These are phyloP conservation scores for Drechslera avenae DNA, from an alignment of 2,329 filamentous ascomycete genomes.

Conservation along the genomic window DNA sequence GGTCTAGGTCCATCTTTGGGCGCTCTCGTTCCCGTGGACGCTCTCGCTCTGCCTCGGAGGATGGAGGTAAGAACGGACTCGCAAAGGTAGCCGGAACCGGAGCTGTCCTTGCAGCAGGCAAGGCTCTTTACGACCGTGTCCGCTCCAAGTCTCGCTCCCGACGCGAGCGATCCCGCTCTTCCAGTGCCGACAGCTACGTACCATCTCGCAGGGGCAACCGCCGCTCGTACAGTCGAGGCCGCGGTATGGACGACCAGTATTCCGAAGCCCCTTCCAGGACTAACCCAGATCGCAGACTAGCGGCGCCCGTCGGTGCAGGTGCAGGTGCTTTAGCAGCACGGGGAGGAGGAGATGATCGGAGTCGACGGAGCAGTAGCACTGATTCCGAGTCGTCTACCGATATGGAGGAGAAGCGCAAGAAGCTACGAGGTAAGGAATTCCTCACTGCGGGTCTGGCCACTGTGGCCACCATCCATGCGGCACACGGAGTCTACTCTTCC, in stretches of 20 bases:
- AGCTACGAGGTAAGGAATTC: conserved; percentile 69
- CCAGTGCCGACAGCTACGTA: conserved; percentile 58
- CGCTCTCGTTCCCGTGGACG: conserved; percentile 54
- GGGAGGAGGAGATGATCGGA: conserved; percentile 26
- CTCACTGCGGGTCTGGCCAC: conserved; percentile 69
- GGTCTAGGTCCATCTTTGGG: conserved; percentile 51
- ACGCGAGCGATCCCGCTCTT: conserved; percentile 45
- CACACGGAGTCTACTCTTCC: conserved; percentile 66
- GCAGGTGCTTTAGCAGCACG: conserved; percentile 43
- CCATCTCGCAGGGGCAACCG: conserved; percentile 54
- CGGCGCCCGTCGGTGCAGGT: conserved; percentile 42
- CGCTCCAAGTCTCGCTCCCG: conserved; percentile 59
- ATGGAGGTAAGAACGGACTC: conserved; percentile 54
- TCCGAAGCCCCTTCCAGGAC: conserved; percentile 43
- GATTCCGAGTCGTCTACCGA: conserved; percentile 62
- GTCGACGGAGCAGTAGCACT: conserved; percentile 30
- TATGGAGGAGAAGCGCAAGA: conserved; percentile 67
- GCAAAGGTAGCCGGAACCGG: conserved; percentile 56
- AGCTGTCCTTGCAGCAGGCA: conserved; percentile 57
- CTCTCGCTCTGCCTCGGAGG: conserved; percentile 50
- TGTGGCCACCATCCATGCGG: conserved; percentile 72
- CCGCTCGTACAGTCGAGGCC: conserved; percentile 44
- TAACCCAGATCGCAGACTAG: conserved; percentile 49
- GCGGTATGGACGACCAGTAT: conserved; percentile 53
- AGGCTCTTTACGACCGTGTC: conserved; percentile 60